These are phyloP conservation scores for Sarocladiaceae sp. DNA, from an alignment of 2,329 filamentous ascomycete genomes.

Conservation along the genomic window DNA sequence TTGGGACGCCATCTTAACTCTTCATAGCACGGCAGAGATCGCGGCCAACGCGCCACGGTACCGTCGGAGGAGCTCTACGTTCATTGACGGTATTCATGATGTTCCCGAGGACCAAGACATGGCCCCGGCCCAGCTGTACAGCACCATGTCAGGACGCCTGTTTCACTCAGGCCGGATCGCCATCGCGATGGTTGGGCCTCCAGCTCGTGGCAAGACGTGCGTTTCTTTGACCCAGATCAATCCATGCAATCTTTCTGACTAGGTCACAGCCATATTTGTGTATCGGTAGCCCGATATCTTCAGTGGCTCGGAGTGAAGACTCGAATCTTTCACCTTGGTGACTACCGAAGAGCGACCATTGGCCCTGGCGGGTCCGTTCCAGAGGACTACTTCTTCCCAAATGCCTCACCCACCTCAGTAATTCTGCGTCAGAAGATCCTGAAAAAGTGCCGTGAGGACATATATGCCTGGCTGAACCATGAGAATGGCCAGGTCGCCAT, in stretches of 20 bases:
- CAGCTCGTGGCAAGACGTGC: constrained; percentile 93
- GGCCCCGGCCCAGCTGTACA: constrained; percentile 95
- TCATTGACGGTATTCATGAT: constrained; percentile 96
- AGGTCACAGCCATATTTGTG: constrained; percentile 75
- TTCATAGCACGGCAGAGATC: constrained; percentile 76
- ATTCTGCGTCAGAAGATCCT: constrained; percentile 94
- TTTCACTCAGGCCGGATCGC: constrained; percentile 97
- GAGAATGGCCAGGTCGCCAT: constrained; percentile 98
- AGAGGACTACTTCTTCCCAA: constrained; percentile 96
- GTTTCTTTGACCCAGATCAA: no score
- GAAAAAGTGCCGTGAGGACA: constrained; percentile 95
- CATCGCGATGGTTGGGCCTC: constrained; percentile 93
- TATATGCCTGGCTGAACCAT: constrained; percentile 92
- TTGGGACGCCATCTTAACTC: constrained; percentile 12
- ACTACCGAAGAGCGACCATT: constrained; percentile 90
- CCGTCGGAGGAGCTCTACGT: constrained; percentile 88
- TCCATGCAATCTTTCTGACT: background rate
- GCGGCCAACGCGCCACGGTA: constrained; percentile 88
- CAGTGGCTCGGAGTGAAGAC: constrained; percentile 98
- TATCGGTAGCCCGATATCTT: constrained; percentile 90
- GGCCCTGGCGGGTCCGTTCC: constrained; percentile 80
- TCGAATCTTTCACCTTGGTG: constrained; percentile 93
- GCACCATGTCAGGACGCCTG: constrained; percentile 92
- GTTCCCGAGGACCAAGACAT: constrained; percentile 74
- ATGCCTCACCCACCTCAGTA: constrained; percentile 89